Base-by-base conservation (phyloP, 2,329 filamentous ascomycete genomes). In the Fonsecaea monophora region DNA sequence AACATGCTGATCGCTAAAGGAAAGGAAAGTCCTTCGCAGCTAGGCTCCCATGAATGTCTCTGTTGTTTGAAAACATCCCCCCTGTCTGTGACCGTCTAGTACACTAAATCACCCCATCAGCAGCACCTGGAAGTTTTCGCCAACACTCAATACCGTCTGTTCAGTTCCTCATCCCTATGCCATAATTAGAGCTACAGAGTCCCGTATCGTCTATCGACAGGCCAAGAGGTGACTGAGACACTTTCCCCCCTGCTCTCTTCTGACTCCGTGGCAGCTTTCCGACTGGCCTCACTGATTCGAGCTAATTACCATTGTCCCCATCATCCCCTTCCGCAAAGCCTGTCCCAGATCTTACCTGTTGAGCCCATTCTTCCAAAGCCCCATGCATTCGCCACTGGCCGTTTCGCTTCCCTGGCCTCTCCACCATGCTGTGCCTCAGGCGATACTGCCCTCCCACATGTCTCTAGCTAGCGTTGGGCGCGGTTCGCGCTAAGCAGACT, bases 201-300 rank as follows among this genome's bases (percentile, higher is more conserved):
- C 40, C 15, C 18, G 40, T 50, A 12, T 12, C 45, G 30, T 45
- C 21, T 21, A 21, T 34, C 40, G 40, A 50, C 21, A 21, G 40
- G 30, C 57, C n/a, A 60, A 48, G 45, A 13, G 40, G 40, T 13
- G 21, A 35, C 13, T 60, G 57, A 60, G 57, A 60, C 57, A 60
- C 40, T 15, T 45, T 25, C 12, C 57, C 42, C 40, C 50, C 34
- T 40, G n/a, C 30, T 21, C n/a, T 45, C 7, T 13, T 34, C 34
- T 45, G 15, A 60, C 45, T 8, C 30, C 18, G 40, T 18, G 57
- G 57, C 45, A 60, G 34, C 57, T 34, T 37, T 50, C 57, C 57
- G 57, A 60, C 57, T 60, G 38, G 57, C 12, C 38, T 30, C 13
- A 2, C 5, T 18, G 32, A 60, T 32, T 34, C 42, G 57, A 37